Evolutionary conservation across 371 early-diverging fungal species (phyloP).

Genomic region (Batrachochytrium dendrobatidis): DNA sequence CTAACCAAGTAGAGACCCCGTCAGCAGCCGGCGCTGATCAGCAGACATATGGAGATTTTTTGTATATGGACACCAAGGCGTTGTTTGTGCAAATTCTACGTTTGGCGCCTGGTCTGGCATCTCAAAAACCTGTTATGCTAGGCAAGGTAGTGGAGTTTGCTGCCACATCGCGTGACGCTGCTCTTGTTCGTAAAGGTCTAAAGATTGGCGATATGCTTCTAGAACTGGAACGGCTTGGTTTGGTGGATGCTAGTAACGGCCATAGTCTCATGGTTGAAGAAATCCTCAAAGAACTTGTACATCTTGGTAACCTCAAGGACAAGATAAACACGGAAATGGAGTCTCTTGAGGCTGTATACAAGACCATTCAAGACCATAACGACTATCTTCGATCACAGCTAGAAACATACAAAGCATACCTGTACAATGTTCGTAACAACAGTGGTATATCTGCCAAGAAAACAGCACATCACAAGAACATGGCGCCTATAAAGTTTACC

Average conservation of each 20-base stretch:
- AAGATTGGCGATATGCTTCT: constrained; percentile 87
- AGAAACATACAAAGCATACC: constrained; percentile 88
- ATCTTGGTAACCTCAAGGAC: constrained; percentile 82
- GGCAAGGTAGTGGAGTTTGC: constrained; percentile 76
- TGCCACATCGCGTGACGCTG: constrained; percentile 76
- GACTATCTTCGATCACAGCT: constrained; percentile 80
- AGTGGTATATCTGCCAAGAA: constrained; percentile 37
- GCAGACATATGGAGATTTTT: constrained; percentile 82
- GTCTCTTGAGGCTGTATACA: constrained; percentile 75
- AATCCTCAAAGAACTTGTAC: constrained; percentile 73
- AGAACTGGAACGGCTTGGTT: constrained; percentile 69
- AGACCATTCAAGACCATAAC: constrained; percentile 90
- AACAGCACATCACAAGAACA: constrained; percentile 25
- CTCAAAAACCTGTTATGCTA: constrained; percentile 53
- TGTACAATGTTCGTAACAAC: constrained; percentile 89
- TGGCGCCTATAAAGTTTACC: constrained; percentile 60
- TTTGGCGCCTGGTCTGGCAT: constrained; percentile 28
- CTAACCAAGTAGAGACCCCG: constrained; percentile 51
- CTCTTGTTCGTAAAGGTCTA: constrained; percentile 81
- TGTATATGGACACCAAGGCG: constrained; percentile 92
- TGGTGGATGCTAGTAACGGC: constrained; percentile 69
- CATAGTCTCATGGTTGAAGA: constrained; percentile 80
- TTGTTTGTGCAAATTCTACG: constrained; percentile 89
- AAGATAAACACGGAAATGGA: constrained; percentile 71
- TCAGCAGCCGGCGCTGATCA: constrained; percentile 71